These are phyloP conservation scores for Xerocomellus amylosporus DNA, from an alignment of 768 basidiomycete species.

Conservation along the genomic window DNA sequence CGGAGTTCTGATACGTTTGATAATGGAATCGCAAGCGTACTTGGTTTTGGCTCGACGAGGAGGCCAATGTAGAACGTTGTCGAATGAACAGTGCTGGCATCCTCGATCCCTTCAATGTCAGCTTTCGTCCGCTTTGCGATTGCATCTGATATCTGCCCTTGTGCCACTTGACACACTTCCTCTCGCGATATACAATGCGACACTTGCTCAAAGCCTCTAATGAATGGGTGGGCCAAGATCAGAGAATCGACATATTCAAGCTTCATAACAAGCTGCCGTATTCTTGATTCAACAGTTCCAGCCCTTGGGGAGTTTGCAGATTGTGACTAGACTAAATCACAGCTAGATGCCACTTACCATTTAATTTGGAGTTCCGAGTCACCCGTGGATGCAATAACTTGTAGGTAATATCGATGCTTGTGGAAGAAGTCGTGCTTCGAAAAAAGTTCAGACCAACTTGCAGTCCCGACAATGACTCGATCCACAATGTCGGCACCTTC, in stretches of 20 bases:
- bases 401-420: conserved; percentile 94
- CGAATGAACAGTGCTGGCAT: conserved; percentile 79
- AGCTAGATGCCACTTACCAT: conserved; percentile 57
- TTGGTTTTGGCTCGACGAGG: conserved; percentile 84
- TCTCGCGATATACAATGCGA: conserved; percentile 81
- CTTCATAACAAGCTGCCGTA: conserved; percentile 97
- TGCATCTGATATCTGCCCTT: conserved; percentile 78
- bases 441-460: conserved; percentile 92
- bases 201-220: conserved; percentile 89
- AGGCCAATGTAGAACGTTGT: conserved; percentile 98
- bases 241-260: conserved; percentile 94
- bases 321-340: not conserved
- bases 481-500: conserved; percentile 91
- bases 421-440: conserved; percentile 95
- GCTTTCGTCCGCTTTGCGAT: conserved; percentile 72
- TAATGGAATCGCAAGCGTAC: conserved; percentile 46
- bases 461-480: conserved; percentile 79
- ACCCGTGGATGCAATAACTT: conserved; percentile 90
- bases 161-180: conserved; percentile 84
- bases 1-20: conserved; percentile 7
- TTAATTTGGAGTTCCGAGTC: conserved; percentile 84
- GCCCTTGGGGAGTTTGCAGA: conserved; percentile 45
- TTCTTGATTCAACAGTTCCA: conserved; percentile 97
- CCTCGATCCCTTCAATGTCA: conserved; percentile 75
- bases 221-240: conserved; percentile 89